Percentiles rank a stretch among this genome's conserved stretches.
phyloP scores from a whole-genome alignment of 192 early-diverging fungal species.

The Backusella australiensis region DNA sequence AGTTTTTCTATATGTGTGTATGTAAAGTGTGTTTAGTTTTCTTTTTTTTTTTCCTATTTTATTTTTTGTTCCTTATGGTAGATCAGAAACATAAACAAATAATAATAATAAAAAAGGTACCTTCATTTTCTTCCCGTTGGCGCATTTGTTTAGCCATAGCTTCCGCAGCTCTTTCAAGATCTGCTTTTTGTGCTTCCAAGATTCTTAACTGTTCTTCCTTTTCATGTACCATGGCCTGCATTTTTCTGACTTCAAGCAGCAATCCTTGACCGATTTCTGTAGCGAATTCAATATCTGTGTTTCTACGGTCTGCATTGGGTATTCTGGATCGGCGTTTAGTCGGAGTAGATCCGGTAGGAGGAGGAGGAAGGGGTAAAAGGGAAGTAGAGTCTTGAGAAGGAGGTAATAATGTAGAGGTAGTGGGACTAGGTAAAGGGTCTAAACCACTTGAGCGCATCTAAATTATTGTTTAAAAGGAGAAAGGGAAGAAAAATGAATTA shows the following conservation, averaged over 20 bases:
- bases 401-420: constrained; percentile 21
- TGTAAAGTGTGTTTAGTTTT: neutral
- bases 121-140: constrained; percentile 54
- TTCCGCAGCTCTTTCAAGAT: constrained; percentile 51
- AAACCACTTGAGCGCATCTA: constrained; percentile 10
- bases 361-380: constrained; percentile 22
- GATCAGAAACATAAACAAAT: neutral
- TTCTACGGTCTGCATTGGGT: constrained; percentile 31
- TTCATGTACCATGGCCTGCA: constrained; percentile 42
- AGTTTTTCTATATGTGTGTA: constrained; percentile 38
- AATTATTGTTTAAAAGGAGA: neutral
- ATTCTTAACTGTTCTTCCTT: constrained; percentile 39
- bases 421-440: constrained; percentile 34
- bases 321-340: constrained; percentile 36
- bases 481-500: neutral
- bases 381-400: constrained; percentile 12
- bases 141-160: constrained; percentile 46
- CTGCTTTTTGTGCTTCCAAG: constrained; percentile 49
- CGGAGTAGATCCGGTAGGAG: constrained; percentile 29
- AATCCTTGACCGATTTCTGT: constrained; percentile 47
- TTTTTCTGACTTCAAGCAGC: constrained; percentile 39
- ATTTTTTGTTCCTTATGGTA: neutral
- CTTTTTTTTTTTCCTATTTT: constrained; percentile 5
- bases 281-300: constrained; percentile 48
- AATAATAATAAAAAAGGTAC: constrained; percentile 32